Base-by-base conservation (phyloP, 768 basidiomycete species). In the Trametes cingulata region DNA sequence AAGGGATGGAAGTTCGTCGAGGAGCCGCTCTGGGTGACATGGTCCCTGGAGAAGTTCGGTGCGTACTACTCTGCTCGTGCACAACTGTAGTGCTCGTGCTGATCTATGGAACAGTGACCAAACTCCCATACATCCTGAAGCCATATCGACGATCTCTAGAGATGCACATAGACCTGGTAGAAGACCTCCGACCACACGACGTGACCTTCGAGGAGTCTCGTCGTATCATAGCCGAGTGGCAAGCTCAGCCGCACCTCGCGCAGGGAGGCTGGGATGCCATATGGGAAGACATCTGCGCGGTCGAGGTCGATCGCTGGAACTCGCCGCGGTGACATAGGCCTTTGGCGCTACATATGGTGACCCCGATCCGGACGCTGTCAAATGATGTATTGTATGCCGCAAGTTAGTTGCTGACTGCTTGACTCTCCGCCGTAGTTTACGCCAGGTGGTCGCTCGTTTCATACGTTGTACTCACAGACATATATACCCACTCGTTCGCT, bases 31-130 rank as follows among this genome's bases (percentile, higher is more conserved):
- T 93, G 91, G 91, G 74, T 82, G 24, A 91, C 91, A 12, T 93
- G 91, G 91, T 77, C 91, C 0, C 73, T 93, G 25, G 87, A 89
- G 65, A 88, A 83, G 72, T 91, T 93, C 57, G 88, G 91, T 89
- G 60, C 41, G 77, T 69, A 52, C 19, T 57, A n/a, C 43, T n/a
- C 39, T 41, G 22, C 53, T 10, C 8, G n/a, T n/a, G n/a, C 17
- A n/a, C 63, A 9, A 20, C 35, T 33, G 37, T 17, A 36, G 5
- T 33, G 35, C 15, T 20, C 19, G 7, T 22, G 24, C 25, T 51
- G 48, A 35, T 17, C 29, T 13, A n/a, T 41, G 5, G 5, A 35
- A n/a, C 15, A 91, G 90, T 84, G 13, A 79, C 77, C 17, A 80
- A 79, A 9, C 69, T 88, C 20, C 76, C 86, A 35, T 77, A 77